Base-by-base conservation (phyloP, 305 asterid species). In the Striga hermonthica region DNA sequence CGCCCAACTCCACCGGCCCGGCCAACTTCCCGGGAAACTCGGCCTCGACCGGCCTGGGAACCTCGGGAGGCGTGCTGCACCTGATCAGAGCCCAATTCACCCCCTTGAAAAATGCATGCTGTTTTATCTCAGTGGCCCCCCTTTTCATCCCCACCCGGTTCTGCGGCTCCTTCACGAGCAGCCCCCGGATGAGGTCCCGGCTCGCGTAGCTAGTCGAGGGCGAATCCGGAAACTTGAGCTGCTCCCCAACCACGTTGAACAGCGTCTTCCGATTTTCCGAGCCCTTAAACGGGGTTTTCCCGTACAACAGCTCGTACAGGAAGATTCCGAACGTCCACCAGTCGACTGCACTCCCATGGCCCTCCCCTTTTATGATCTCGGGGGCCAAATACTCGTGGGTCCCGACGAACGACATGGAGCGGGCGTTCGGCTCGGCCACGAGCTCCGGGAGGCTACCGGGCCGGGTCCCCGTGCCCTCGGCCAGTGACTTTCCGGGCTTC, bases 301-400 rank as follows among this genome's bases (percentile, higher is more conserved):
- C 98, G 2, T 89, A 92, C 6, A 92, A 79, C 49, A 92, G 77
- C 55, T 93, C 98, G 14, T 93, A 88, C 16, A 93, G 74, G 84
- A 93, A 93, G 58, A 93, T 75, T 4, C 98, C 98, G 16, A 90
- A 93, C 2, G 98, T 93, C 98, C 98, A 93, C 98, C 98, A 93
- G 66, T 93, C 98, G 47, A 93, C 98, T 0, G 96, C 97, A 67
- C 97, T 93, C 31, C 98, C 98, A 38, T 93, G 98, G 62, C 98
- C 98, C 76, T 93, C 98, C 11, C 96, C 98, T 73, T 90, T 92
- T 69, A 92, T 92, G 15, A 91, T 91, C 67, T 91, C 96, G 0
- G 96, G 96, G 68, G 98, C 98, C 28, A 92, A 64, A 68, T 92
- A 92, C 58, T 93, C 98, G 39, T 90, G 98, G 52, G 98, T 93